These are phyloP conservation scores for Mycena filopes DNA, from an alignment of 768 basidiomycete species.

Conservation along the genomic window DNA sequence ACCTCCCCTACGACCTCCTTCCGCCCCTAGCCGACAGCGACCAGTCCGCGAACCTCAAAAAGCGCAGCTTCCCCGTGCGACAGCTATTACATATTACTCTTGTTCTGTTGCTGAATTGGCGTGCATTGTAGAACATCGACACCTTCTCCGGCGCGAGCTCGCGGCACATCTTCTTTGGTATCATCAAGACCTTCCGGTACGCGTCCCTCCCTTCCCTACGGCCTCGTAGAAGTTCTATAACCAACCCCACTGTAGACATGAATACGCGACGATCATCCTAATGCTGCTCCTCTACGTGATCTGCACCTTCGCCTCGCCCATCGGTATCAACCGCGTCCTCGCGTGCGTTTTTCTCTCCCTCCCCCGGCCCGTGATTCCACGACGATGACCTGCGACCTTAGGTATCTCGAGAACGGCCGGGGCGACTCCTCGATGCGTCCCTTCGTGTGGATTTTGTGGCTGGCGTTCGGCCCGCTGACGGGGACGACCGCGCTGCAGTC, in stretches of 20 bases:
- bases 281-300: conserved; percentile 26
- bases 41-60: conserved; percentile 23
- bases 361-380: conserved; percentile 12
- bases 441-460: conserved; percentile 60
- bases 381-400: not conserved
- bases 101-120: not conserved
- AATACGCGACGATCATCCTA: conserved; percentile 20
- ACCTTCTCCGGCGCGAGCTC: conserved; percentile 25
- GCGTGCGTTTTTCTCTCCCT: conserved; percentile 11
- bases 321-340: conserved; percentile 30
- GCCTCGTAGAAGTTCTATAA: no score
- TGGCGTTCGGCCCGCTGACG: conserved; percentile 49
- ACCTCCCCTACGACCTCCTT: conserved; percentile 61
- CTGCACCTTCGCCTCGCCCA: conserved; percentile 29
- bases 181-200: conserved; percentile 29
- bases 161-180: conserved; percentile 31
- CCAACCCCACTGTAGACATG: conserved; percentile 18
- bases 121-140: conserved; percentile 33
- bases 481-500: conserved; percentile 51
- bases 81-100: not conserved
- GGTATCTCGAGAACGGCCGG: conserved; percentile 57
- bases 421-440: conserved; percentile 53
- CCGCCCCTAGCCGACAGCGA: conserved; percentile 67
- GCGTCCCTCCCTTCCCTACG: not conserved
- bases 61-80: conserved; percentile 27